Evolutionary conservation across 345 rosid species (phyloP), one percentile per base, ranked within the genome.

Genomic region (Punica granatum): DNA sequence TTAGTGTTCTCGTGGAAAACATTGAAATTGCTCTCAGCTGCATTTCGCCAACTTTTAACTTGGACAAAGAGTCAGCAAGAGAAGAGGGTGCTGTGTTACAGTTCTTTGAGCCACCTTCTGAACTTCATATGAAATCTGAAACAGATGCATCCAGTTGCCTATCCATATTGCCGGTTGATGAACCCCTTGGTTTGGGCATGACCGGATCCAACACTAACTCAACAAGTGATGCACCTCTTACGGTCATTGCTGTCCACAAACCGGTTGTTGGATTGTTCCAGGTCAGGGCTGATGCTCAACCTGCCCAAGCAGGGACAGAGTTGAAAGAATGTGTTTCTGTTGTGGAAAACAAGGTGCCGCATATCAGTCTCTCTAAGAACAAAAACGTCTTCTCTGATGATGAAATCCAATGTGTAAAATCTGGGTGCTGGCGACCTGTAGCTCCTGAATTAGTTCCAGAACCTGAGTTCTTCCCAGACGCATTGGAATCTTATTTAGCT

Each of bases 381-480:
- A 8, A 8, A 37, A 13, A 37, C 12, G 42, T 13, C 42, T 37
- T 37, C 42, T 37, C 42, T 5, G 12, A 8, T 37, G 12, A 37
- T 37, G 42, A 13, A 37, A 37, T 13, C 7, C 42, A 8, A 37
- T 8, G 7, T 37, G 11, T 13, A 37, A 37, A 1, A 37, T 37
- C n/a, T 46, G 53, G 58, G 58, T n/a, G 44, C 23, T 90, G 96
- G 92, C 59, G 37, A 35, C 72, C 81, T 70, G 80, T 73, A n/a
- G n/a, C n/a, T n/a, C n/a, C n/a, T 70, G 79, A 76, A 44, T 51
- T 76, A 30, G 79, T 74, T 72, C 81, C 83, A 70, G 81, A 72
- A 73, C 74, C 85, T 74, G 81, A 85, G 74, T 67, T 68, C 42
- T 74, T 78, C 79, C 94, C 98, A 0, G 73, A 74, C 61, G 84